Percentiles rank a stretch among this genome's conserved stretches.
These are phyloP conservation scores for Panaeolus papilionaceus DNA, from an alignment of 768 basidiomycete genomes.

Conservation along the genomic window DNA sequence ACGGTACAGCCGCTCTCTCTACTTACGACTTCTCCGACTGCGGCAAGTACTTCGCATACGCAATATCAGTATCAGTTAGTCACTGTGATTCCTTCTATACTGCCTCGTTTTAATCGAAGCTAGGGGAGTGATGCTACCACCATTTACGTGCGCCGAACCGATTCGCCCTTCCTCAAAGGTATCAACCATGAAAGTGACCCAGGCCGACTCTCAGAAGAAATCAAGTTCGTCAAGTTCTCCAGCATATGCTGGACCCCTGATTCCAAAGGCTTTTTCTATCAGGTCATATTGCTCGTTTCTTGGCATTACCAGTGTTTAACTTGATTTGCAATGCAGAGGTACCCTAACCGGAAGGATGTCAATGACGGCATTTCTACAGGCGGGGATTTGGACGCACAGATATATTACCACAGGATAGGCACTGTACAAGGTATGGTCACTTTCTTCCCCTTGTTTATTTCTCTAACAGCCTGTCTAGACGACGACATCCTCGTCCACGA, in stretches of 20 bases:
- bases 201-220: slow-evolving; percentile 64
- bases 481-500: slow-evolving; percentile 73
- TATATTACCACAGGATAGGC: slow-evolving; percentile 79
- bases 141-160: slow-evolving; percentile 69
- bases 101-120: slow-evolving; percentile 16
- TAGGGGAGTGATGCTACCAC: slow-evolving; percentile 80
- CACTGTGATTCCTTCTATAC: slow-evolving; percentile 18
- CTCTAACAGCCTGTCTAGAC: slow-evolving; percentile 42
- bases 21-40: slow-evolving; percentile 65
- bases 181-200: slow-evolving; percentile 51
- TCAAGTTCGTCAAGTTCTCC: slow-evolving; percentile 82
- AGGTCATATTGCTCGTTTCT: slow-evolving; percentile 39
- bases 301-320: not conserved
- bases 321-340: slow-evolving; percentile 49
- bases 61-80: slow-evolving; percentile 72
- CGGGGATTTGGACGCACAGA: slow-evolving; percentile 70
- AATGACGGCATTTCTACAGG: slow-evolving; percentile 62
- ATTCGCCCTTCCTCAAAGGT: slow-evolving; percentile 56
- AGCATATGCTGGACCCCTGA: slow-evolving; percentile 77
- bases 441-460: slow-evolving; percentile 9
- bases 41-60: slow-evolving; percentile 80
- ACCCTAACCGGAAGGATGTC: slow-evolving; percentile 58
- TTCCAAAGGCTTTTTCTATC: slow-evolving; percentile 87
- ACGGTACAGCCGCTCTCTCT: slow-evolving; percentile 73
- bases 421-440: slow-evolving; percentile 65